A percentile compares a stretch with the other conserved stretches of the same genome.
phyloP scores from a whole-genome alignment of 768 basidiomycete species.

The Macrolepiota fuliginosa region DNA sequence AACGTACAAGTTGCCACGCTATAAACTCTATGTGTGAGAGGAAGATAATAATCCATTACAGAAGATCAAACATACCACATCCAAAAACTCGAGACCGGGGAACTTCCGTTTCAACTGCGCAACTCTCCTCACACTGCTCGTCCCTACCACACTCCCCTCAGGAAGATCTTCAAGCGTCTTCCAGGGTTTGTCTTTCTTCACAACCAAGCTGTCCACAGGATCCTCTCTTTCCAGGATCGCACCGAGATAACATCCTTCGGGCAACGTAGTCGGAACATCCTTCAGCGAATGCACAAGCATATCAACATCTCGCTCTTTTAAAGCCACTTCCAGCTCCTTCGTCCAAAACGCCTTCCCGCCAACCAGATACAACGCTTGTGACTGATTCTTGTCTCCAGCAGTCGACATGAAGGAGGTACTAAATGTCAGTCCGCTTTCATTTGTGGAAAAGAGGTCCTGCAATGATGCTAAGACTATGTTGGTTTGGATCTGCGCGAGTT shows the following conservation, averaged over 20 bases:
- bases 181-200: constrained; percentile 70
- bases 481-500: constrained; percentile 90
- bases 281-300: constrained; percentile 93
- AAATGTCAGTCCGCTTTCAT: constrained; percentile 38
- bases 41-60: neutral
- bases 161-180: constrained; percentile 81
- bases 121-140: constrained; percentile 88
- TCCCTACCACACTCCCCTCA: constrained; percentile 88
- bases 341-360: constrained; percentile 97
- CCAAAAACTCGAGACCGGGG: constrained; percentile 75
- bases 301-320: constrained; percentile 73
- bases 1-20: constrained; percentile 88
- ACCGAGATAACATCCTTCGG: constrained; percentile 80
- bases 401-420: constrained; percentile 51
- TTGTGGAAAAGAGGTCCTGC: constrained; percentile 49
- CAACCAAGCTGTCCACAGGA: constrained; percentile 84
- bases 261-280: constrained; percentile 88
- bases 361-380: constrained; percentile 79
- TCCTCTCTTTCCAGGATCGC: constrained; percentile 87
- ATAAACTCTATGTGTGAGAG: constrained; percentile 6
- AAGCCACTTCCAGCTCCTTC: constrained; percentile 87
- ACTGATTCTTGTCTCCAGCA: constrained; percentile 90
- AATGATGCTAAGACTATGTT: constrained; percentile 72
- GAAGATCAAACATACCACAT: constrained; percentile 65
- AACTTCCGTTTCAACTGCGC: constrained; percentile 84